Evolutionary conservation across 176 grass and related monocot genomes (phyloP), one percentile per base, ranked within the genome.

Genomic region (Eleusine coracana): DNA sequence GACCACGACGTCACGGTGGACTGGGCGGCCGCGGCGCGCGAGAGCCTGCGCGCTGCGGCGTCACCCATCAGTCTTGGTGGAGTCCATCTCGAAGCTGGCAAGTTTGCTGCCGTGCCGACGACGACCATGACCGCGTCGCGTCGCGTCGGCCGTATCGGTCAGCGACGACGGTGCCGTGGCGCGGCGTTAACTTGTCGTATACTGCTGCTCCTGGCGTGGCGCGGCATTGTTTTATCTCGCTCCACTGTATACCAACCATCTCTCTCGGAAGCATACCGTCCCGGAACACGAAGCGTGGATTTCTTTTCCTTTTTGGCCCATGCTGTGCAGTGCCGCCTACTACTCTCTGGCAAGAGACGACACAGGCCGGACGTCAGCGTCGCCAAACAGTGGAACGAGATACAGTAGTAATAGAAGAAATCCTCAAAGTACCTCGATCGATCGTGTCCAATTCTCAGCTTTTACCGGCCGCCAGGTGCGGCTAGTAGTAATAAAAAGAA

Each of bases 71-170:
- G 34, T 46, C 62, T 10, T 25, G 50, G 52, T 71, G 61, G 69
- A 84, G 61, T 84, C 59, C 69, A 50, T 68, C 54, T 80, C 75
- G 75, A 74, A 69, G 69, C 42, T 79, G 75, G 15, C 68, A 28
- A 29, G 31, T 34, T 34, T 34, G 56, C 56, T 59, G 21, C 21
- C 56, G 68, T 39, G 75, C 27, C 68, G 67, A 28, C 34, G 15
- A 25, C 41, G 75, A 7, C 54, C 18, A 58, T 18, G 56, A 23
- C 21, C 18, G 0, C 3, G 4, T 59, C 56, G 56, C 56, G 56
- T 59, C 56, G 7, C 56, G 56, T 59, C 56, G 7, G 21, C 56
- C 29, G 34, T 18, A 21, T 27, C 40, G 39, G 75, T 62, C 38
- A 64, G 66, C 39, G 15, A 55, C 52, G n/a, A 25, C 10, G 70